phyloP scores from a whole-genome alignment of 192 early-diverging fungal genomes.

The Linnemannia elongata region DNA sequence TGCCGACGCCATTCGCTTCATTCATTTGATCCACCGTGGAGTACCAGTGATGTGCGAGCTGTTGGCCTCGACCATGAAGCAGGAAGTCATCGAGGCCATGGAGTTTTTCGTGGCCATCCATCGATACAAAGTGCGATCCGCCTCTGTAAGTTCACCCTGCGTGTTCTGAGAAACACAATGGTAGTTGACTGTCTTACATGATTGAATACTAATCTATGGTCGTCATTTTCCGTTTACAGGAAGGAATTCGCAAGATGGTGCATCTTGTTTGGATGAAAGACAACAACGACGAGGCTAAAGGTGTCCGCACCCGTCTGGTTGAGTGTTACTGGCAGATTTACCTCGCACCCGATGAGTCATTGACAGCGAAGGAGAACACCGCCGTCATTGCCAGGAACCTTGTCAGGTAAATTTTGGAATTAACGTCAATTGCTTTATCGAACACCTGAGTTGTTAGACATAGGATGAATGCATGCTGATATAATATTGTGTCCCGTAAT shows the following conservation, averaged over 20 bases:
- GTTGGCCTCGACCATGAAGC: constrained; percentile 89
- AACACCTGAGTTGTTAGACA: no score
- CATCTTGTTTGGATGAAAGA: constrained; percentile 93
- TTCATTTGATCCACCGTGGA: constrained; percentile 82
- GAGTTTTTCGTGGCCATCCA: constrained; percentile 91
- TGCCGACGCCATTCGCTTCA: constrained; percentile 90
- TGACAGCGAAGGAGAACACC: constrained; percentile 69
- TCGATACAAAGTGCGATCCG: constrained; percentile 87
- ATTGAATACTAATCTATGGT: no score
- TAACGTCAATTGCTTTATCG: background rate
- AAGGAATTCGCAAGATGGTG: constrained; percentile 93
- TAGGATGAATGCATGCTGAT: background rate
- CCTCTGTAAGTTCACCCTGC: constrained; percentile 65
- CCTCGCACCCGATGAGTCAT: constrained; percentile 70
- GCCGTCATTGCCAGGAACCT: constrained; percentile 79
- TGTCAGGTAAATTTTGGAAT: constrained; percentile 59
- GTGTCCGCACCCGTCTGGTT: constrained; percentile 80
- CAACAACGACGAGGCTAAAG: constrained; percentile 78
- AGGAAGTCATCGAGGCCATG: constrained; percentile 97
- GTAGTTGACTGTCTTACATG: no score
- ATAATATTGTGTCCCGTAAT: constrained; percentile 10
- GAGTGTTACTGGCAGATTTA: constrained; percentile 86
- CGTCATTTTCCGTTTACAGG: constrained; percentile 52
- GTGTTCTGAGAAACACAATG: background rate
- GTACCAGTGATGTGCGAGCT: constrained; percentile 86